phyloP scores from a whole-genome alignment of 2,329 filamentous ascomycete species.

The Aspergillus brunneoviolaceus region DNA sequence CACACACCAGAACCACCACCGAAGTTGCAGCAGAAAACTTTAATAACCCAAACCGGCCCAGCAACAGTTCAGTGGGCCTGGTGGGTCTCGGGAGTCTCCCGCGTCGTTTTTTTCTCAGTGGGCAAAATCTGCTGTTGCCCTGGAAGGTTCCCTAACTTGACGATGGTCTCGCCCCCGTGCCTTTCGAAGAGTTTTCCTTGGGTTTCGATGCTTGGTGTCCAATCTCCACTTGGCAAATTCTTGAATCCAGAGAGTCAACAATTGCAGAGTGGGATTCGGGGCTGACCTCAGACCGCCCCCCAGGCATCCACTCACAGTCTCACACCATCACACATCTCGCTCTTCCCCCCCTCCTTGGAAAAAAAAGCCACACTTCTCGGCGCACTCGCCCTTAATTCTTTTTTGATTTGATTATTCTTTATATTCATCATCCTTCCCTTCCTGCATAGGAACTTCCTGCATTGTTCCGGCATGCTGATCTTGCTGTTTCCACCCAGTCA shows the following conservation, averaged over 20 bases:
- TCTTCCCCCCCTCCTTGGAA: background rate
- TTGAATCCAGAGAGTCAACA: background rate
- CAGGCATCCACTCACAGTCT: constrained; percentile 7
- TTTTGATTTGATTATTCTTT: constrained; percentile 4
- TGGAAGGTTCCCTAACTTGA: background rate
- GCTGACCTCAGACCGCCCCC: constrained; percentile 20
- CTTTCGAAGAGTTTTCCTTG: constrained; percentile 16
- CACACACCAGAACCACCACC: background rate
- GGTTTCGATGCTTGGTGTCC: constrained; percentile 1
- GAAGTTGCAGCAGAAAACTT: constrained; percentile 7
- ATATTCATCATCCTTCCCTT: constrained; percentile 8
- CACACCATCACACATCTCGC: constrained; percentile 4
- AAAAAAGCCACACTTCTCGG: background rate
- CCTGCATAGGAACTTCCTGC: constrained; percentile 3
- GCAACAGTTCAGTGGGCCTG: constrained; percentile 10
- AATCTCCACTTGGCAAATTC: constrained; percentile 4
- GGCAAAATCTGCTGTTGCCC: constrained; percentile 1
- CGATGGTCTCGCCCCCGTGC: constrained; percentile 10
- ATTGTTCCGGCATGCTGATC: constrained; percentile 11
- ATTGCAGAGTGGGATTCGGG: background rate
- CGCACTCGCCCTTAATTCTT: background rate
- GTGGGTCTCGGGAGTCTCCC: constrained; percentile 15
- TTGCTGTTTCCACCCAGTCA: constrained; percentile 21
- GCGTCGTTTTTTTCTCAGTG: constrained; percentile 9
- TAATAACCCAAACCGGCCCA: constrained; percentile 6